Base-by-base conservation (phyloP, 2,329 filamentous ascomycete species). In the Scytalidium lignicola region DNA sequence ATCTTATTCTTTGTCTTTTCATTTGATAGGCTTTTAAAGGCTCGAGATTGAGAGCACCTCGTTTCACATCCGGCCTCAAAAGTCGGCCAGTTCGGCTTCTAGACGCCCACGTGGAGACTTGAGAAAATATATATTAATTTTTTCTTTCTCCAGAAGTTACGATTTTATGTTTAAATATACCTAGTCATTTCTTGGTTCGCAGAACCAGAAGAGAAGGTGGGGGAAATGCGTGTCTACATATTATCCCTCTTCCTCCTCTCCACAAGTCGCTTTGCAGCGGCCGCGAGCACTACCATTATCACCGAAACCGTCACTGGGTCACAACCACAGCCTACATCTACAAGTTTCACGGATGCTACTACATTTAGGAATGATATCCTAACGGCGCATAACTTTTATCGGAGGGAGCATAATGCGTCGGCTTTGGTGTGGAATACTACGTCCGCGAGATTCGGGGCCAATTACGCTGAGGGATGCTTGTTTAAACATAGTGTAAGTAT, bases 361-460 rank as follows among this genome's bases (percentile, higher is more conserved):
- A 54, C 60, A 3, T 78, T 80, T 64, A 55, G 69, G 48, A 60
- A 65, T 13, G 75, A 79, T n/a, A 67, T 88, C 20, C 74, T 90
- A 47, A 76, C 80, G 62, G 76, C 74, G 57, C 87, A 82, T 32
- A 90, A 90, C 65, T 65, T 71, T 43, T 88, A 85, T 69, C 81
- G 86, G 19, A 54, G 56, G 6, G 66, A 80, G 52, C 83, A 90
- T 68, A 80, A 82, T 56, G 85, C 83, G 26, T 67, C 68, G 0
- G 62, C 67, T 1, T 60, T 90, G 2, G 52, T 57, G 3, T 90
- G 86, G 85, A 90, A 90, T 68, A 59, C 67, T 5, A 85, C 82
- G 0, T 73, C 86, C 6, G 78, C 78, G 1, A 58, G 64, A 3
- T 83, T 74, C 52, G 83, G 85, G 0, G 52, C 57, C 3, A 59